Base-by-base conservation (phyloP, 768 basidiomycete genomes). In the Calocera viscosa region DNA sequence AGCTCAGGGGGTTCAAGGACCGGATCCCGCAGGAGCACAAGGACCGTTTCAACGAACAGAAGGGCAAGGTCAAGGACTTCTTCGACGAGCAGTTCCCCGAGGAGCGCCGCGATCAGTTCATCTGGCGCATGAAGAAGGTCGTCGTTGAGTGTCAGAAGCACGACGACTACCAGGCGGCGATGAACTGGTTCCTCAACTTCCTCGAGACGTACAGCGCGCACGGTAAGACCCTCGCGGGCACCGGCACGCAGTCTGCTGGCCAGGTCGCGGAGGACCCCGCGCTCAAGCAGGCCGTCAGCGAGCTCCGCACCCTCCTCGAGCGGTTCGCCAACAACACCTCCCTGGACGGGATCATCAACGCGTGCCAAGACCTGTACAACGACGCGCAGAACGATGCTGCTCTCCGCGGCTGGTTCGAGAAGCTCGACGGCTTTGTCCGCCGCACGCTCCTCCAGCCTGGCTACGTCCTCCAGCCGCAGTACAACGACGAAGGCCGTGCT, bases 101-200 rank as follows among this genome's bases (percentile, higher is more conserved):
- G 71, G 94, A 94, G 76, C 81, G 95, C 24, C 83, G 91, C 26
- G 91, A 95, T 65, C 91, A 91, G 73, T 96, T 93, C 76, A 89
- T 98, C 73, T 95, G 88, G 80, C 84, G 95, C 14, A 82, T 85
- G 5, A 97, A 97, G 82, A 97, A 96, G 85, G 87, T 89, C 39
- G 84, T 96, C 65, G 82, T 94, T 67, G 94, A 97, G 73, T 94
- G 91, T 74, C 94, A 96, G 77, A 87, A 88, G 73, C 93, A 95
- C 76, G 82, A 86, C 65, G 89, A 95, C 74, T 97, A 96, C 76
- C 90, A 93, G 71, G 85, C 86, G 67, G 83, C 86, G 7, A 79
- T 92, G 60, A 78, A 78, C n/a, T 91, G 90, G 90, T 78, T 91
- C 3, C 77, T 92, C 34, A 76, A 78, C 28, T 80, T 81, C 66